Percentiles rank a stretch among this genome's conserved stretches.
Evolutionary conservation across 2,329 filamentous ascomycete species (phyloP).

Genomic region (Fusarium palustre): DNA sequence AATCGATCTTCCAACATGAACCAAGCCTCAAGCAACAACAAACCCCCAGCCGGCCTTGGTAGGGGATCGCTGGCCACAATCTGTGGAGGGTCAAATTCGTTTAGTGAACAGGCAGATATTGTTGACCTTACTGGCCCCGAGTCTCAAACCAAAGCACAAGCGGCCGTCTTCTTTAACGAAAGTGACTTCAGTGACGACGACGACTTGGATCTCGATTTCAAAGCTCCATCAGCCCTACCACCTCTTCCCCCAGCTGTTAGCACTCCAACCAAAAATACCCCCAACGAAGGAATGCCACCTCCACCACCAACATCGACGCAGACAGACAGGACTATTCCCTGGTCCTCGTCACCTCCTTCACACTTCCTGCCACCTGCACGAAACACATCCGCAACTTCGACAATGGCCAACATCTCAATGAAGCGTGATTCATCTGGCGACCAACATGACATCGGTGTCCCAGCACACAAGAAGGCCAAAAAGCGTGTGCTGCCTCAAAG

Average conservation of each 20-base stretch:
- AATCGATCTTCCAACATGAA: slow-evolving; percentile 52
- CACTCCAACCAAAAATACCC: slow-evolving; percentile 33
- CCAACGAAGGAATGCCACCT: slow-evolving; percentile 47
- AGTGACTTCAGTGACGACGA: slow-evolving; percentile 90
- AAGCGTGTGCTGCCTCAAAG: slow-evolving; percentile 70
- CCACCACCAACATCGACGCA: slow-evolving; percentile 48
- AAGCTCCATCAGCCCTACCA: slow-evolving; percentile 67
- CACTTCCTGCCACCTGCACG: slow-evolving; percentile 57
- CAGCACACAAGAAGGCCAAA: slow-evolving; percentile 60
- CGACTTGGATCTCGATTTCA: slow-evolving; percentile 76
- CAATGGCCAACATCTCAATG: slow-evolving; percentile 40
- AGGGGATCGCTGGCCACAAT: slow-evolving; percentile 55
- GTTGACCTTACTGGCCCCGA: slow-evolving; percentile 53
- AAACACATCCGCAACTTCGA: slow-evolving; percentile 31
- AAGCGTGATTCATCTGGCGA: slow-evolving; percentile 59
- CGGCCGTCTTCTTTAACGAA: slow-evolving; percentile 73
- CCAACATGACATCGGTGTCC: slow-evolving; percentile 41
- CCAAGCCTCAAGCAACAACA: slow-evolving; percentile 33
- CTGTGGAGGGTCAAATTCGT: slow-evolving; percentile 61
- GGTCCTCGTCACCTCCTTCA: slow-evolving; percentile 75
- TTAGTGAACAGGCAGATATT: slow-evolving; percentile 50
- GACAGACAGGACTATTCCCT: slow-evolving; percentile 63
- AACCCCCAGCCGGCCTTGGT: slow-evolving; percentile 17
- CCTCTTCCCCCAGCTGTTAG: slow-evolving; percentile 42
- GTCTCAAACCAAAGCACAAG: slow-evolving; percentile 44